Base-by-base conservation (phyloP, 2,329 filamentous ascomycete genomes). In the Fusarium oligoseptatum region DNA sequence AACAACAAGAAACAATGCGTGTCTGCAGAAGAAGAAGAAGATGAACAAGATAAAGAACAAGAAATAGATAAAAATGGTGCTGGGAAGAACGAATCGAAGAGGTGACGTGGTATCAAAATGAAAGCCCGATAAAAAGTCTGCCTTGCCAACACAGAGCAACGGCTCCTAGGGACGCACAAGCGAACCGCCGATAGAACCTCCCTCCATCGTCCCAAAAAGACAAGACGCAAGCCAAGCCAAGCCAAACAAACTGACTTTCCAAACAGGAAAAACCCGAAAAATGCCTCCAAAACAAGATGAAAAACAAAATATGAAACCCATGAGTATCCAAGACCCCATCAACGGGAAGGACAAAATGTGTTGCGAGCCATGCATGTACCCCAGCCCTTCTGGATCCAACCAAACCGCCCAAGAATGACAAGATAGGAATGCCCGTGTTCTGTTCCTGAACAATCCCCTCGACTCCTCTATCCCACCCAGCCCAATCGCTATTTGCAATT, bases 401-500 rank as follows among this genome's bases (percentile, higher is more conserved):
- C 63, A 70, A 70, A 71, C 60, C 76, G 57, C 50, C 58, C 34
- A 62, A 43, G 52, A 68, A 32, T 32, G 20, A 45, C 14, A 43
- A 67, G 52, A 71, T 68, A 74, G 20, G 45, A 66, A 64, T 43
- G 50, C 72, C 68, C 66, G 67, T 73, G 56, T 77, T 73, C 74
- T 72, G 56, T 77, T 73, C 74, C 77, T 71, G 62, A 34, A 34
- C 32, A 11, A 52, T 71, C 72, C 64, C 58, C 58, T 64, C 75
- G 82, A 83, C 83, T 83, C 83, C 82, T 84, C 83, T 84, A 84
- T 83, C 76, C 81, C 77, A 74, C 74, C 78, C 78, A 75, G 78
- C 76, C 77, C 78, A 80, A 76, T 81, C 79, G 81, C 79, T 81
- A 78, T 73, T 78, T 77, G 79, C 77, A 80, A 77, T 76, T 80